Evolutionary conservation across 345 rosid genomes (phyloP).

Genomic region (Citrus sp.): DNA sequence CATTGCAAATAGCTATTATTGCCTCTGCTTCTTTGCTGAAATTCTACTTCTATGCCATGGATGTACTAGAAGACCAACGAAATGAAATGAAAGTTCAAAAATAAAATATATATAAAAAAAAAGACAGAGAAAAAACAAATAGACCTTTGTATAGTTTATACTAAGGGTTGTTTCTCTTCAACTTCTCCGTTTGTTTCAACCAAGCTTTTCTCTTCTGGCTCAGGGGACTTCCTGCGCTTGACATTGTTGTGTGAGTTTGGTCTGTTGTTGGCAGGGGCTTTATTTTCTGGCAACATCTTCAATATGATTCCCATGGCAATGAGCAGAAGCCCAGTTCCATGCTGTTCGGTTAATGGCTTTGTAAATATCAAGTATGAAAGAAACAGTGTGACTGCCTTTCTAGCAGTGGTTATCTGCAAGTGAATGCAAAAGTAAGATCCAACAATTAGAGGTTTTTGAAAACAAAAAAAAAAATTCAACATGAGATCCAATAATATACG

Average conservation of each 20-base stretch:
- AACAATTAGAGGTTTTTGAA: not conserved
- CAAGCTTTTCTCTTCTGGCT: slow-evolving; percentile 12
- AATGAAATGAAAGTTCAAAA: not conserved
- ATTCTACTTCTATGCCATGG: not conserved
- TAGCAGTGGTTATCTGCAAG: slow-evolving; percentile 60
- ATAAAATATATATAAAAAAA: too few relatives aligned
- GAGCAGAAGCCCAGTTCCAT: slow-evolving; percentile 65
- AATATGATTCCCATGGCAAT: slow-evolving; percentile 74
- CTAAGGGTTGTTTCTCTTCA: slow-evolving; percentile 56
- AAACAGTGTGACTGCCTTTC: slow-evolving; percentile 70
- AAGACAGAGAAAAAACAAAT: not conserved
- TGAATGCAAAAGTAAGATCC: not conserved
- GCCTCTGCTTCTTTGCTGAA: not conserved
- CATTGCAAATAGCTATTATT: slow-evolving; percentile 6
- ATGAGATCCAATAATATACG: not conserved
- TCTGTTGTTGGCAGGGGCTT: slow-evolving; percentile 13
- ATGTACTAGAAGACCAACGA: not conserved
- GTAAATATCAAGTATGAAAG: slow-evolving; percentile 87
- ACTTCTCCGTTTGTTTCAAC: slow-evolving; percentile 23
- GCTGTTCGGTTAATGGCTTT: slow-evolving; percentile 81
- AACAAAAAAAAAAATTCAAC: not conserved
- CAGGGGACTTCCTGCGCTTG: slow-evolving; percentile 21
- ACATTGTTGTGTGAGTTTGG: slow-evolving; percentile 9
- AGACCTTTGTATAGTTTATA: slow-evolving; percentile 19
- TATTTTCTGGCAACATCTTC: slow-evolving; percentile 42